These are phyloP conservation scores for Lepidium campestre DNA, from an alignment of 441 rosid species.

Conservation along the genomic window DNA sequence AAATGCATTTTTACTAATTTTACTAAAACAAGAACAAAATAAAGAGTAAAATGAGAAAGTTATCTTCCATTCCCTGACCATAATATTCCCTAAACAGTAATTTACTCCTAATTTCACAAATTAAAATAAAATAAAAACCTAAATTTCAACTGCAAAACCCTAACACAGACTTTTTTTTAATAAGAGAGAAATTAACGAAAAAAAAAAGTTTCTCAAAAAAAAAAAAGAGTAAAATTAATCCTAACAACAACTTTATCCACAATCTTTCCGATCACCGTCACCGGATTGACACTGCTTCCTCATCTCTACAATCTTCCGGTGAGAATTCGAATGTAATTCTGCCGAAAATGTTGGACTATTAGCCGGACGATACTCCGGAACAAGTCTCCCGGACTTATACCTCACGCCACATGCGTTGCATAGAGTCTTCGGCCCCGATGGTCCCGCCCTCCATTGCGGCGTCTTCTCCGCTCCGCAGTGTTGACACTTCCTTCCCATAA, in stretches of 20 bases:
- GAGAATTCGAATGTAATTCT: constrained; percentile 85
- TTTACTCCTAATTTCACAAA: constrained; percentile 32
- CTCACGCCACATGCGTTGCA: constrained; percentile 94
- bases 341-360: constrained; percentile 66
- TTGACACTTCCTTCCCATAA: constrained; percentile 65
- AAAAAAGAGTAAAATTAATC: background rate
- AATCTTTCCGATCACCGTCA: constrained; percentile 29
- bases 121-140: background rate
- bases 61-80: constrained; percentile 21
- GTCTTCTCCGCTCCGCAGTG: constrained; percentile 91
- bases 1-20: too few relatives aligned
- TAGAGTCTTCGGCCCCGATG: constrained; percentile 73
- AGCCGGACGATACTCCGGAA: constrained; percentile 89
- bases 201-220: background rate
- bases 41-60: constrained; percentile 22
- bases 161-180: constrained; percentile 9
- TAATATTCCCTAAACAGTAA: constrained; percentile 26
- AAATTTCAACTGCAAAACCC: constrained; percentile 30
- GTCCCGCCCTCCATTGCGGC: constrained; percentile 97
- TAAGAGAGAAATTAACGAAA: background rate
- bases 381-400: constrained; percentile 84
- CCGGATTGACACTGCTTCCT: constrained; percentile 57
- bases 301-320: constrained; percentile 84
- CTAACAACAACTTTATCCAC: constrained; percentile 46
- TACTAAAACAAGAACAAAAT: too few relatives aligned